Evolutionary conservation across 192 early-diverging fungal genomes (phyloP).

Genomic region (Gamsiella multidivaricata): DNA sequence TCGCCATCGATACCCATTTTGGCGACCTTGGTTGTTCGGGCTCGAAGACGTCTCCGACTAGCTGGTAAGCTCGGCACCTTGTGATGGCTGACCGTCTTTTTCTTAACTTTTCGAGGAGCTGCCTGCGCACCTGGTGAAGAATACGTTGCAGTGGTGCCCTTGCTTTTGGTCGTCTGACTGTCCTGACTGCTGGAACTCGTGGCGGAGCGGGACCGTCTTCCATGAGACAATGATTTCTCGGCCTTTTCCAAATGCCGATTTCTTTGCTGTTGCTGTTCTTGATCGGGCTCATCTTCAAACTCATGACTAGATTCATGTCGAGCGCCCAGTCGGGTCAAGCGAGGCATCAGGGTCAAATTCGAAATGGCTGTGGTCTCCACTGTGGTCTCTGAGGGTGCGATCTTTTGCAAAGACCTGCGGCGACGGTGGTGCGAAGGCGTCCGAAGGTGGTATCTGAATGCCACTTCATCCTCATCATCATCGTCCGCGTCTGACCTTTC

Average conservation of each 20-base stretch:
- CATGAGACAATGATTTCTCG: slow-evolving; percentile 7
- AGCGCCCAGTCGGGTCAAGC: slow-evolving; percentile 47
- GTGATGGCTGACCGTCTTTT: slow-evolving; percentile 23
- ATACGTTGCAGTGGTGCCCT: neutral
- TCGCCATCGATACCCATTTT: slow-evolving; percentile 51
- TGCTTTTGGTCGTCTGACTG: slow-evolving; percentile 22
- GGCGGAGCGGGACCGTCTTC: slow-evolving; percentile 42
- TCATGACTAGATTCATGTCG: slow-evolving; percentile 50
- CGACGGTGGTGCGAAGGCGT: slow-evolving; percentile 37
- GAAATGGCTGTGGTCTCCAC: neutral
- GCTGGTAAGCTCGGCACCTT: slow-evolving; percentile 42
- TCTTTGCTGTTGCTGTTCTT: slow-evolving; percentile 16
- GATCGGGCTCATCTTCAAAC: slow-evolving; percentile 32
- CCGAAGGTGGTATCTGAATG: slow-evolving; percentile 34
- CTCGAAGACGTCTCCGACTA: slow-evolving; percentile 44
- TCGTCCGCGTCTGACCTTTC: slow-evolving; percentile 44
- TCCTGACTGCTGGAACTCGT: slow-evolving; percentile 52
- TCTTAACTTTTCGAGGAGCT: slow-evolving; percentile 39
- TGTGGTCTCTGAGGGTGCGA: neutral
- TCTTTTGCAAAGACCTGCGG: slow-evolving; percentile 23
- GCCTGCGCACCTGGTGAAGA: slow-evolving; percentile 20
- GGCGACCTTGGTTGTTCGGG: slow-evolving; percentile 45
- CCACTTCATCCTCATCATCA: slow-evolving; percentile 36
- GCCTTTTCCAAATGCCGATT: slow-evolving; percentile 17
- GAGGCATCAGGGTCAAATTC: slow-evolving; percentile 22